Evolutionary conservation across 148 eudicot species (phyloP), one percentile per base, ranked within the genome.

Genomic region (Rheum nobile): DNA sequence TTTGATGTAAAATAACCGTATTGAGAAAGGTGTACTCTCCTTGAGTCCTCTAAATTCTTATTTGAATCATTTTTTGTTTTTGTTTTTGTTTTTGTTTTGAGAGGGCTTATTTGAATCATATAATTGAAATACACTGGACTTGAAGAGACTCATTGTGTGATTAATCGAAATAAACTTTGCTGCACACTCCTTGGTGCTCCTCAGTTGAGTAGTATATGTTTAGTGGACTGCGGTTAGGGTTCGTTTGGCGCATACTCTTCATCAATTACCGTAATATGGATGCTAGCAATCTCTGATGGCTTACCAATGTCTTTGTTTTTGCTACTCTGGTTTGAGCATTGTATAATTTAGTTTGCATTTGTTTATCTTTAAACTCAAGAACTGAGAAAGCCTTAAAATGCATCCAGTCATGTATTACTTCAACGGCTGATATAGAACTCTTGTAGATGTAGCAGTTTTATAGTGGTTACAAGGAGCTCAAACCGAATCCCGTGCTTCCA

Each of bases 401-500:
- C n/a, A n/a, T n/a, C n/a, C n/a, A n/a, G n/a, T n/a, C n/a, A n/a
- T n/a, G n/a, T n/a, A n/a, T n/a, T n/a, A n/a, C n/a, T n/a, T n/a
- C n/a, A n/a, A n/a, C n/a, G n/a, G n/a, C n/a, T n/a, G n/a, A n/a
- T n/a, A n/a, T n/a, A n/a, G n/a, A n/a, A n/a, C n/a, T n/a, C n/a
- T n/a, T n/a, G n/a, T n/a, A n/a, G n/a, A n/a, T n/a, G n/a, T n/a
- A n/a, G n/a, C n/a, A n/a, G n/a, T n/a, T n/a, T n/a, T n/a, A n/a
- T n/a, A n/a, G 3, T 17, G 9, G 12, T 37, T 65, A 65, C 70
- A 65, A 16, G 4, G 22, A 65, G 17, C 70, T 16, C 41, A 4
- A 57, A 24, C 63, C 79, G 50, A 77, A 84, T 17, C 79, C 82
- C 38, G 43, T 17, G 22, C 46, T 69, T 29, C 75, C 41, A 38